These are phyloP conservation scores for Speleostelium caveatum DNA, from an alignment of 78 protist species.

Conservation along the genomic window DNA sequence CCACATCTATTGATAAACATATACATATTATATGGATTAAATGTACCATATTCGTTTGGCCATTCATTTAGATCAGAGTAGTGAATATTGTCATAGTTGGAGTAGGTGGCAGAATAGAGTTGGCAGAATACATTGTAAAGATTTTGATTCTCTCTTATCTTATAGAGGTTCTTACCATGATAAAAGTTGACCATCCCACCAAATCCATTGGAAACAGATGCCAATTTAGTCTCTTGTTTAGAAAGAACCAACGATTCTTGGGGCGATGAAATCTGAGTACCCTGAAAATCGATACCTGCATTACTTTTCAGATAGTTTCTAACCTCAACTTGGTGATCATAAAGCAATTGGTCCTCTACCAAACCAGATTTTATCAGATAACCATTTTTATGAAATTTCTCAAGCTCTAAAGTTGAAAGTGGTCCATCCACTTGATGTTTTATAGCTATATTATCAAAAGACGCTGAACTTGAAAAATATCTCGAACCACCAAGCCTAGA, in stretches of 20 bases:
- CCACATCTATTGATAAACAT: constrained; percentile 78
- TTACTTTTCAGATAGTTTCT: constrained; percentile 38
- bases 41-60: constrained; percentile 42
- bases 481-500: no score
- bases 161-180: constrained; percentile 48
- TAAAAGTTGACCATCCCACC: constrained; percentile 75
- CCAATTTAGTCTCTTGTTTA: constrained; percentile 3
- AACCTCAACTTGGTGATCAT: constrained; percentile 40
- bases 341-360: background rate
- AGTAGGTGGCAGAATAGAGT: constrained; percentile 23
- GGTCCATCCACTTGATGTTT: constrained; percentile 3
- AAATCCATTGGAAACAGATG: constrained; percentile 54
- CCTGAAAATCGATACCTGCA: constrained; percentile 30
- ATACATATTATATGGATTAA: constrained; percentile 53
- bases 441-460: background rate
- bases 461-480: background rate
- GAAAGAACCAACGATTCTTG: constrained; percentile 11
- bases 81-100: background rate
- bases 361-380: constrained; percentile 22
- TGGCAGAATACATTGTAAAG: constrained; percentile 35
- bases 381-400: constrained; percentile 25
- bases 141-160: constrained; percentile 29
- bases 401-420: background rate
- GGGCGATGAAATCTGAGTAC: constrained; percentile 1
- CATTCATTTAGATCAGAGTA: constrained; percentile 20